phyloP scores from a whole-genome alignment of 2,329 filamentous ascomycete species.

The Achaetomium macrosporum region DNA sequence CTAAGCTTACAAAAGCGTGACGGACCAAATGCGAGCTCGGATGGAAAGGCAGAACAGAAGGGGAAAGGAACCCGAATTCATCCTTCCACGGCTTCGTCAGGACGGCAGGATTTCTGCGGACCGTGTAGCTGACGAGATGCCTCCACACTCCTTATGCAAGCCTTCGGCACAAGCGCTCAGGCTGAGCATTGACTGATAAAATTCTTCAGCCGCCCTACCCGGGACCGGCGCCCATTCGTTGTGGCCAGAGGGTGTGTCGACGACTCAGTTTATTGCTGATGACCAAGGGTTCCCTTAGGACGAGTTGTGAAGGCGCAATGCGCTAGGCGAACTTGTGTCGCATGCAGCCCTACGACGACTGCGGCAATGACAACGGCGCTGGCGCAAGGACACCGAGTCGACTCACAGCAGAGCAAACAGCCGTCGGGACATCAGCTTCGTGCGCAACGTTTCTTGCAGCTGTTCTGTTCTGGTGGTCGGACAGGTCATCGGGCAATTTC shows the following conservation, averaged over 20 bases:
- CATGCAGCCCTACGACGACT: neutral
- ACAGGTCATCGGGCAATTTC: neutral
- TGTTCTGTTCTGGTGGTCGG: neutral
- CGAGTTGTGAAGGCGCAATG: neutral
- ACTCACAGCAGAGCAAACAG: neutral
- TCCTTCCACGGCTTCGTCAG: too few relatives aligned
- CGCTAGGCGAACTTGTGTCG: neutral
- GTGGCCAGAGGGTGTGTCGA: neutral
- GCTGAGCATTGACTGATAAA: neutral
- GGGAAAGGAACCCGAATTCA: too few relatives aligned
- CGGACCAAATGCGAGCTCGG: too few relatives aligned
- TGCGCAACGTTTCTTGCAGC: too few relatives aligned
- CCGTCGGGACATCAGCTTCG: neutral
- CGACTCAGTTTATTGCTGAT: too few relatives aligned
- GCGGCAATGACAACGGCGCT: neutral
- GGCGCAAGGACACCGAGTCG: neutral
- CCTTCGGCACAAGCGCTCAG: neutral
- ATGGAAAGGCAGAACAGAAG: too few relatives aligned
- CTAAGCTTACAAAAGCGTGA: too few relatives aligned
- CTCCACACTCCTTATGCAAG: neutral
- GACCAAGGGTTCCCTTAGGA: too few relatives aligned
- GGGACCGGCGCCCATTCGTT: neutral
- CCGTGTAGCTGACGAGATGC: too few relatives aligned
- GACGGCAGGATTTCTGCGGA: too few relatives aligned
- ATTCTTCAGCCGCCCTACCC: conserved; percentile 8